Percentiles rank a stretch among this genome's conserved stretches.
Evolutionary conservation across 129 eudicot species (phyloP).

Genomic region (Helichrysum umbraculigerum): DNA sequence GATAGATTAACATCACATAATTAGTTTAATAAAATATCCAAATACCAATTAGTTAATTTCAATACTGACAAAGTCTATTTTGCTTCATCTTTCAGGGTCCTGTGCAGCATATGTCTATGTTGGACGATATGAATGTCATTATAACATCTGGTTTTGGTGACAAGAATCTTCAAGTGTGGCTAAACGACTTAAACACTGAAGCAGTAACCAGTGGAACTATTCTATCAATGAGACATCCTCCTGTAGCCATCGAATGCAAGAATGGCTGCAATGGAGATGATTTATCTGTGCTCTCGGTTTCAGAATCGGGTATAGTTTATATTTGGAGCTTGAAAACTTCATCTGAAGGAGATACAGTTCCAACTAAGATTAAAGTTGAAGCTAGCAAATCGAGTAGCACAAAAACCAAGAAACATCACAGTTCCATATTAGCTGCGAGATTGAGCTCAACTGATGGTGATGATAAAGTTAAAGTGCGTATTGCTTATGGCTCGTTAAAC

Average conservation of each 20-base stretch:
- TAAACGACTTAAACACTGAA: constrained; percentile 21
- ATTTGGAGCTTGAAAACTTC: constrained; percentile 46
- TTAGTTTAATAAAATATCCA: background rate
- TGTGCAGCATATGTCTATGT: constrained; percentile 30
- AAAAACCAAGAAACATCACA: constrained; percentile 35
- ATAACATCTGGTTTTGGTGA: constrained; percentile 44
- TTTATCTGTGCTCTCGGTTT: constrained; percentile 48
- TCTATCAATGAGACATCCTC: constrained; percentile 50
- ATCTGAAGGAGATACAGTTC: constrained; percentile 38
- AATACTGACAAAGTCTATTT: background rate
- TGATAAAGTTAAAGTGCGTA: constrained; percentile 23
- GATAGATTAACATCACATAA: background rate
- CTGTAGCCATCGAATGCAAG: constrained; percentile 48
- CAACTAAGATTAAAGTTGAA: constrained; percentile 47
- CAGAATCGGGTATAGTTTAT: constrained; percentile 48
- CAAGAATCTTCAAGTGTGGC: constrained; percentile 48
- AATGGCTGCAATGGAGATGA: constrained; percentile 40
- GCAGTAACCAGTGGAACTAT: constrained; percentile 37
- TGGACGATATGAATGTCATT: constrained; percentile 35
- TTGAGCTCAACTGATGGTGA: constrained; percentile 30
- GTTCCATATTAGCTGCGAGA: constrained; percentile 47
- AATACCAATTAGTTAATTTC: background rate
- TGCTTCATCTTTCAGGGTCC: constrained; percentile 36
- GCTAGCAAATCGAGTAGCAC: constrained; percentile 27
- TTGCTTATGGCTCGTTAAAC: constrained; percentile 46